A percentile compares a stretch with the other conserved stretches of the same genome.
These are phyloP conservation scores for Saprolegnia diclina DNA, from an alignment of 352 stramenopile species.

Conservation along the genomic window DNA sequence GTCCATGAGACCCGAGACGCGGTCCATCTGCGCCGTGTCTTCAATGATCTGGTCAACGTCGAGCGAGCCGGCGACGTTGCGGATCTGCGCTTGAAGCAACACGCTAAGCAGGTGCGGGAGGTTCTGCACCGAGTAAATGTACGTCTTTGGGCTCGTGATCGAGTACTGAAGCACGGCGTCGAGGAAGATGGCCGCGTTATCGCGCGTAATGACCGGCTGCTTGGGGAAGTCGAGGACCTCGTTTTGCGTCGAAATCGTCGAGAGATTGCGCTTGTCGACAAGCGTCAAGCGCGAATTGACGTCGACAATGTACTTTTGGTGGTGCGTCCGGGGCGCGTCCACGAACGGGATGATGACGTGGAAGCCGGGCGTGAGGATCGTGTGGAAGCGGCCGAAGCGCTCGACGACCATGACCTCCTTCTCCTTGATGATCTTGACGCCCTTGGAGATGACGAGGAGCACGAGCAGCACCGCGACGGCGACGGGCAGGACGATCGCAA, in stretches of 20 bases:
- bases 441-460: conserved; percentile 20
- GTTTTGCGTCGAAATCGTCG: conserved; percentile 35
- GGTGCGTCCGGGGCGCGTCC: conserved; percentile 28
- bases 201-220: conserved; percentile 34
- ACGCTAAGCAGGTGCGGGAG: conserved; percentile 35
- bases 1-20: conserved; percentile 33
- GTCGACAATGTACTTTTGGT: conserved; percentile 26
- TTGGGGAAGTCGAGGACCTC: conserved; percentile 38
- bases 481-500: conserved; percentile 17
- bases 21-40: conserved; percentile 36
- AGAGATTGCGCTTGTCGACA: conserved; percentile 26
- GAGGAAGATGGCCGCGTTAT: conserved; percentile 37
- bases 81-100: conserved; percentile 35
- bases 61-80: conserved; percentile 35
- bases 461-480: conserved; percentile 25
- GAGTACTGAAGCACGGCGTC: conserved; percentile 35
- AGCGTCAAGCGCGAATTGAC: conserved; percentile 17
- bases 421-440: conserved; percentile 32
- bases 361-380: conserved; percentile 27
- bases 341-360: conserved; percentile 35
- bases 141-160: conserved; percentile 35
- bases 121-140: conserved; percentile 37
- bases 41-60: conserved; percentile 41
- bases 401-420: conserved; percentile 36
- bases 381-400: conserved; percentile 31